Evolutionary conservation across 495 filamentous ascomycete species (phyloP).

Genomic region (Aspergillus bridgeri): DNA sequence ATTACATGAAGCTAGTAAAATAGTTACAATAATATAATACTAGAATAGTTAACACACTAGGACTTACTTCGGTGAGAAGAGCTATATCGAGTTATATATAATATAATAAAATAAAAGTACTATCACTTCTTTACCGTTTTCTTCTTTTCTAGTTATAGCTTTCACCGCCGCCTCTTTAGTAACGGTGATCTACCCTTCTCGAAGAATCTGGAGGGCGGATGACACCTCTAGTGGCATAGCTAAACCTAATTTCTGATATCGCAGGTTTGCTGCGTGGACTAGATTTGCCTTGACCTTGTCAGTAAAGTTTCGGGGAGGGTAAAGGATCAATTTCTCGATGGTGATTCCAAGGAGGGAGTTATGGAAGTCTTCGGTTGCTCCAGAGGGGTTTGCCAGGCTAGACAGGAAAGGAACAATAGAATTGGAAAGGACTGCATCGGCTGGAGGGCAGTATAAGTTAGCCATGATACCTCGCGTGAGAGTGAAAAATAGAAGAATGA

Average conservation of each 20-base stretch:
- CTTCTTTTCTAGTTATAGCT: no score
- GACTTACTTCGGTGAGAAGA: no score
- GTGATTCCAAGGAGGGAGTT: constrained; percentile 68
- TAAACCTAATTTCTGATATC: constrained; percentile 60
- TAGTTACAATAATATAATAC: no score
- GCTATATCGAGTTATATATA: no score
- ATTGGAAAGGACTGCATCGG: constrained; percentile 78
- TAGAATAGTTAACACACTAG: no score
- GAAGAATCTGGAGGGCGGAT: constrained; percentile 71
- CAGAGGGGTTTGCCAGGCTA: constrained; percentile 57
- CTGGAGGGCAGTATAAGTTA: constrained; percentile 45
- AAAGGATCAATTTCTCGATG: constrained; percentile 75
- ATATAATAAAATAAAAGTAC: no score
- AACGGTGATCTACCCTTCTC: no score
- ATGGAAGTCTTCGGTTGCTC: constrained; percentile 58
- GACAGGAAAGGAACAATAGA: constrained; percentile 72
- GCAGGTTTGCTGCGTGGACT: constrained; percentile 59
- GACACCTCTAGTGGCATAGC: constrained; percentile 68
- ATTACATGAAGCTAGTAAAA: no score
- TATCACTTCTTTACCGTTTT: no score
- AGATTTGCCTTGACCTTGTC: constrained; percentile 68
- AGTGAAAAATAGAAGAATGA: constrained; percentile 2
- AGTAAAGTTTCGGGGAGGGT: constrained; percentile 77
- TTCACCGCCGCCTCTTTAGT: no score
- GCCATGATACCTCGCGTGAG: constrained; percentile 18